Conservation (phyloP, 305 asterid species). For the Fraxinus albicans region DNA sequence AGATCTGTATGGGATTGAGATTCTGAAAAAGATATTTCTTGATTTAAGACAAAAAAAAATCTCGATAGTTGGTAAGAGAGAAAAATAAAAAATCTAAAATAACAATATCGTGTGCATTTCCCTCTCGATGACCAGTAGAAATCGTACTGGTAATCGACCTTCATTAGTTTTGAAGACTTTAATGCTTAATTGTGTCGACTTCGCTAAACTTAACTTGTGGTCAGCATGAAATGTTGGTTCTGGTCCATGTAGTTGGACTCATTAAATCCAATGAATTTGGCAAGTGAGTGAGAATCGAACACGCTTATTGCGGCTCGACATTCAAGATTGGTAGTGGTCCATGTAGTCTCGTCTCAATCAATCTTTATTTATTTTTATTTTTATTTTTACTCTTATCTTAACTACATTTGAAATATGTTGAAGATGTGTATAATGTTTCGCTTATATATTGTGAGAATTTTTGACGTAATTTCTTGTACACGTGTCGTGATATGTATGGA, state of each 20-base stretch:
- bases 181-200: background rate
- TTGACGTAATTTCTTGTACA: background rate
- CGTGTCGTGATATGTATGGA: background rate
- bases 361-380: background rate
- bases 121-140: too few species aligned
- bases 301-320: background rate
- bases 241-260: background rate
- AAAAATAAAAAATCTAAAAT: too few species aligned
- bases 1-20: too few species aligned
- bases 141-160: too few species aligned
- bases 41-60: too few species aligned
- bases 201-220: background rate
- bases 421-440: background rate
- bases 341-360: background rate
- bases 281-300: background rate
- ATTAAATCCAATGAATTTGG: background rate
- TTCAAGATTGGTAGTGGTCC: background rate
- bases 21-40: too few species aligned
- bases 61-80: too few species aligned
- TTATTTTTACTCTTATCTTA: background rate
- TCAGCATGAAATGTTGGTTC: background rate
- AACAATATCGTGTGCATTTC: too few species aligned
- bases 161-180: background rate
- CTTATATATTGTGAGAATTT: background rate
- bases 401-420: background rate